Conservation (phyloP, 192 early-diverging fungal species). For the Endogone sp. region DNA sequence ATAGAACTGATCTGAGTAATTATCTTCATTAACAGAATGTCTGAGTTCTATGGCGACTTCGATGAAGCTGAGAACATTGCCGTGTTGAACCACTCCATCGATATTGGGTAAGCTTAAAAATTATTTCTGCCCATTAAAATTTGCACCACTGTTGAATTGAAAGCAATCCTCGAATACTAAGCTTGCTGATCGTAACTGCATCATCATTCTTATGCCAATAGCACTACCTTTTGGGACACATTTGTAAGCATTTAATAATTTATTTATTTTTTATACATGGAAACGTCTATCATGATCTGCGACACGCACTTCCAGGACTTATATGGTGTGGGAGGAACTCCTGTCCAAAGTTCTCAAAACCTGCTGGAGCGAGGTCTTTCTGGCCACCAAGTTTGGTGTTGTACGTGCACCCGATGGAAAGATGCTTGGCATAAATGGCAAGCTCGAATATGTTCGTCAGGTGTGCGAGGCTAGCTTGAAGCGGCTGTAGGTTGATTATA, state of each 20-base stretch:
- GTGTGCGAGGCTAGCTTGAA: slow-evolving; percentile 39
- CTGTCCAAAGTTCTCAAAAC: slow-evolving; percentile 44
- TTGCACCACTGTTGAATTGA: no score
- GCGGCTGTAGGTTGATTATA: slow-evolving; percentile 47
- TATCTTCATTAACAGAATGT: no score
- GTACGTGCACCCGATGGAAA: slow-evolving; percentile 17
- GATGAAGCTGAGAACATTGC: slow-evolving; percentile 34
- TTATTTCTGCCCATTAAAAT: no score
- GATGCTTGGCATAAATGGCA: slow-evolving; percentile 28
- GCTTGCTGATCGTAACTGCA: no score
- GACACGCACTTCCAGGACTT: neutral
- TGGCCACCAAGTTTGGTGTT: slow-evolving; percentile 63
- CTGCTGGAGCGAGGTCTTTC: slow-evolving; percentile 46
- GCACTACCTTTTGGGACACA: slow-evolving; percentile 56
- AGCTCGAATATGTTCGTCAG: slow-evolving; percentile 45
- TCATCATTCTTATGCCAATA: no score
- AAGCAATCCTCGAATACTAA: no score
- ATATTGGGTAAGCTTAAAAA: slow-evolving; percentile 45
- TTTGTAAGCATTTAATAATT: no score
- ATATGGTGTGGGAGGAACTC: slow-evolving; percentile 50
- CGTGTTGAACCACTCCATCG: slow-evolving; percentile 44
- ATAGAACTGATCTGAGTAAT: neutral
- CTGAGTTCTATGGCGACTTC: slow-evolving; percentile 26
- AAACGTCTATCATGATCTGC: no score
- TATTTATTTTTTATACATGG: no score